Base-by-base conservation (phyloP, 2,329 filamentous ascomycete species). In the Fonsecaea nubica region DNA sequence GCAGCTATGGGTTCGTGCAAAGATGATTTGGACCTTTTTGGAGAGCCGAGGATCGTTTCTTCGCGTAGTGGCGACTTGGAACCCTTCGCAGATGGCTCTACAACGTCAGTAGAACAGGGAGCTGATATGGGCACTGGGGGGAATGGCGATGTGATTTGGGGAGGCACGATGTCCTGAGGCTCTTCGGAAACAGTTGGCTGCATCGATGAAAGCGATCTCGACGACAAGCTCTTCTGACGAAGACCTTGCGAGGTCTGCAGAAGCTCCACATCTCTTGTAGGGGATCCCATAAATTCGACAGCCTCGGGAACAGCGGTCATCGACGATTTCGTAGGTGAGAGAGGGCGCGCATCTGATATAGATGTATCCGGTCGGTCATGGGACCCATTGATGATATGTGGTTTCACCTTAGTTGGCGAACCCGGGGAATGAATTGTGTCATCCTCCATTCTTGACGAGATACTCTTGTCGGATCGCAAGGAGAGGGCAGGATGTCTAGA, bases 141-240 rank as follows among this genome's bases (percentile, higher is more conserved):
- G 13, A 48, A 62, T 13, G 38, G 13, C 9, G 36, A 30, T 55
- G 40, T 45, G 21, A 15, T 25, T 8, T 48, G 35, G 8, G 33
- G 5, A 21, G 36, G 54, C 33, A 25, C 13, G n/a, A 50, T 57
- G 8, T 71, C 62, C 18, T 71, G 66, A n/a, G 42, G 18, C 35
- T 67, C 69, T 55, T 71, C 69, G n/a, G 64, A 58, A 48, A 71
- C 69, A 15, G 69, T 69, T 42, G 67, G 69, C 54, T 69, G 69
- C 66, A 69, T 67, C 15, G 65, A 63, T 5, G 58, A 52, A 30
- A 62, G 33, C 4, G 64, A 64, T 52, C 62, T 58, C 13, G 54
- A 56, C 18, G 60, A 56, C 10, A 45, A 48, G 30, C 59, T 59
- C 42, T 52, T 60, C 21, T 48, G 36, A 36, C 36, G 38, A 35